Base-by-base conservation (phyloP, 75 land plant species). In the Gnetum montanum region DNA sequence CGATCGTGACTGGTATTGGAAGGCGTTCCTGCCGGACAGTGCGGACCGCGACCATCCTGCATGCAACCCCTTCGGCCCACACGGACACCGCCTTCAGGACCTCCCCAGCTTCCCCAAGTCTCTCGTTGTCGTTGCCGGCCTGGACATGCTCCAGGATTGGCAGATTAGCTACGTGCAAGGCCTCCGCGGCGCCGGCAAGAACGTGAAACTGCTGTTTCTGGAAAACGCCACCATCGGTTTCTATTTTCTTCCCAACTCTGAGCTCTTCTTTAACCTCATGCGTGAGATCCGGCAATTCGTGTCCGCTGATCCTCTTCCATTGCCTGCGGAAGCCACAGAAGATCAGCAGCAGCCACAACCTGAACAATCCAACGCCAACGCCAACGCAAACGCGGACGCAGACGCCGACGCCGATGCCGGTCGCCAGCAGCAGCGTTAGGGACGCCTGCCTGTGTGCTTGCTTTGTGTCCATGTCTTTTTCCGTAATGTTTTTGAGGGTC, bases 1-100 rank as follows among this genome's bases (percentile, higher is more conserved):
- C 11, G 89, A 77, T 59, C 45, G 83, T 13, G 89, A 92, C 50
- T 92, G 84, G 84, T 81, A 92, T 48, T 92, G 97, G 97, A 74
- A 71, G 22, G 92, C 97, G 3, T 92, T 50, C 52, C 65, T 92
- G 18, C 97, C 97, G 1, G 65, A 61, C 29, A 86, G 82, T 2
- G 72, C 79, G 15, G 70, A 79, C 44, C 47, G 97, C 6, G 90
- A 92, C 43, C 97, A 92, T 54, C 95, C 95, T 0, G 89, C 95
- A 6, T 84, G 95, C 49, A 92, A 92, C 12, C 66, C 78, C 10
- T 88, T 92, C 50, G 89, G 90, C 1, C 86, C 83, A 3, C 50
- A 59, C 10, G 73, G 66, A 4, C 28, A 49, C 18, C 67, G 15
- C 4, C 41, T 45, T n/a, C 65, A 66, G 3, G 66, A 76, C 15